These are phyloP conservation scores for Musa beccarii DNA, from an alignment of 176 grass and related monocot genomes.

Conservation along the genomic window DNA sequence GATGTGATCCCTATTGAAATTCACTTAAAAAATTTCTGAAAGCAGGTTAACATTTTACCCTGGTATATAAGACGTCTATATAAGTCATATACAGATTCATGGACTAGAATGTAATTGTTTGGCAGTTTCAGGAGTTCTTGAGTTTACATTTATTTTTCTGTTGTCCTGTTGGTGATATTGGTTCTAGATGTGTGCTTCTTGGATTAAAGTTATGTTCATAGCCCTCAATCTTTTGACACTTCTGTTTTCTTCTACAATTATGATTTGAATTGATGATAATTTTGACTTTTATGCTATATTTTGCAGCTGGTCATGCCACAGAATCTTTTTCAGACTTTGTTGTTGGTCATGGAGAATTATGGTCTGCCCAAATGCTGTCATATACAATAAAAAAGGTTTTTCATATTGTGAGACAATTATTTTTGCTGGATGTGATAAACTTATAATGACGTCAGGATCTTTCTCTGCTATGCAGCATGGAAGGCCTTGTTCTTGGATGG, in stretches of 20 bases:
- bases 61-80: too few relatives aligned
- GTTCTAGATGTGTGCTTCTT: neutral
- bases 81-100: too few relatives aligned
- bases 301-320: slow-evolving; percentile 92
- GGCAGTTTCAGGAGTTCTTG: neutral
- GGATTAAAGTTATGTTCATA: neutral
- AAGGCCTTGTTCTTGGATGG: slow-evolving; percentile 85
- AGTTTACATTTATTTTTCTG: neutral
- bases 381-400: slow-evolving; percentile 85
- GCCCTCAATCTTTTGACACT: too few relatives aligned
- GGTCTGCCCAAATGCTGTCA: slow-evolving; percentile 89
- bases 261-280: neutral
- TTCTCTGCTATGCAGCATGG: slow-evolving; percentile 55
- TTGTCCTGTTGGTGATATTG: neutral
- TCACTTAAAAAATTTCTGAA: too few relatives aligned
- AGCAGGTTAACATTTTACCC: too few relatives aligned
- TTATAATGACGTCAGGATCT: neutral
- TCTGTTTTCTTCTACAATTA: neutral
- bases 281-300: neutral
- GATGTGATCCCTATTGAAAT: too few relatives aligned
- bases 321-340: slow-evolving; percentile 98
- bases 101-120: too few relatives aligned
- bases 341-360: slow-evolving; percentile 94
- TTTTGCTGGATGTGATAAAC: neutral
- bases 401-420: neutral